phyloP scores from a whole-genome alignment of 306 rosid genomes.

The Sicyos edulis region DNA sequence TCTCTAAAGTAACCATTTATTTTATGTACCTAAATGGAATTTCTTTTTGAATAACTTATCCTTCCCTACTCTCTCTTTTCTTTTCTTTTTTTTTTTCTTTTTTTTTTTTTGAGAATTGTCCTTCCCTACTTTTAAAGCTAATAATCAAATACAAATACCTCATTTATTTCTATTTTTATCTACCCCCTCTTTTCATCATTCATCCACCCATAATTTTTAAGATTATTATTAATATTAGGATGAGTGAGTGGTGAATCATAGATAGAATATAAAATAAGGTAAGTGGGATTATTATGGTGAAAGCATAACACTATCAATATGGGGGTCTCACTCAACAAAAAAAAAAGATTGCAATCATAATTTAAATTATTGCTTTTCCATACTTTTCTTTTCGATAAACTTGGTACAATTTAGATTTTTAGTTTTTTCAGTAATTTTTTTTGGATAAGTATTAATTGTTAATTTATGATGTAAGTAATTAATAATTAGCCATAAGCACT shows the following conservation, averaged over 20 bases:
- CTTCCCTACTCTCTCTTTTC: background rate
- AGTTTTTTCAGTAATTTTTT: background rate
- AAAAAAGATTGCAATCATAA: background rate
- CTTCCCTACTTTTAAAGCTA: background rate
- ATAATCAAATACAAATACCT: background rate
- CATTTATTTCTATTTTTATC: background rate
- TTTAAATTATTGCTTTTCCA: background rate
- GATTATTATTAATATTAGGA: background rate
- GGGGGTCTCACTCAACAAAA: conserved; percentile 6
- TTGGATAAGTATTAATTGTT: background rate
- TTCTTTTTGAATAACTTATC: background rate
- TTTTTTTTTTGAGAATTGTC: background rate
- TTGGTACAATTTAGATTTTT: background rate
- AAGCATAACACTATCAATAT: conserved; percentile 8
- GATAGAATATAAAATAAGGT: conserved; percentile 1
- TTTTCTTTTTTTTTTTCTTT: too few relatives aligned
- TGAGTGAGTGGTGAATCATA: conserved; percentile 7
- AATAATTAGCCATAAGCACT: too few relatives aligned
- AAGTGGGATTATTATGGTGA: conserved; percentile 13
- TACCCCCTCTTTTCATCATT: background rate
- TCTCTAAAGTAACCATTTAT: background rate
- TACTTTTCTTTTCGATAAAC: background rate
- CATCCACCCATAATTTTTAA: background rate
- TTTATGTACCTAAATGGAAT: background rate
- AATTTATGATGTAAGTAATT: background rate